phyloP scores from a whole-genome alignment of 208 protist species.

The Angomonas deanei region DNA sequence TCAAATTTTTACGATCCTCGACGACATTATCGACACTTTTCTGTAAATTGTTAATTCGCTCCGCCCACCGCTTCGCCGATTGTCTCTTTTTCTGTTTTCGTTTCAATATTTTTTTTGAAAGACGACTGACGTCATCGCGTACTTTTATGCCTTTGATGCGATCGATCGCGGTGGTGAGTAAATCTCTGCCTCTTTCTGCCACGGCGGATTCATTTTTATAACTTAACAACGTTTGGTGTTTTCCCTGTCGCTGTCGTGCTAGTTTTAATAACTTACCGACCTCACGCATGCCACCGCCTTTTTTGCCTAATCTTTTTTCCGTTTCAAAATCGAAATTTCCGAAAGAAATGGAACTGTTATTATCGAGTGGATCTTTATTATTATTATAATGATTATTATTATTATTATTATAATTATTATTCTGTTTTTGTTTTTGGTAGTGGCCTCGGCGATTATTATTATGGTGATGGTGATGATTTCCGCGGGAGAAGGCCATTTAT shows the following conservation, averaged over 20 bases:
- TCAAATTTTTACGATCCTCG: conserved; percentile 36
- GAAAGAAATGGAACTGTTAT: conserved; percentile 65
- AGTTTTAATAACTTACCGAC: conserved; percentile 45
- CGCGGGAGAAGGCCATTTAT: not conserved
- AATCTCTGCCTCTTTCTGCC: conserved; percentile 36
- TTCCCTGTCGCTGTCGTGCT: conserved; percentile 27
- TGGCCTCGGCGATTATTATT: not conserved
- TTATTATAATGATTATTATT: not conserved
- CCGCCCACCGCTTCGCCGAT: conserved; percentile 74
- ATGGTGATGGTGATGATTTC: not conserved
- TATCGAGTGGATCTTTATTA: not conserved
- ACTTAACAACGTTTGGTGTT: conserved; percentile 35
- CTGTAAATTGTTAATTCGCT: conserved; percentile 47
- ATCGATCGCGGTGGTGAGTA: conserved; percentile 50
- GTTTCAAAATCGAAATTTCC: conserved; percentile 81
- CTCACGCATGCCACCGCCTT: conserved; percentile 74
- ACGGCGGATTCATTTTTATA: conserved; percentile 27
- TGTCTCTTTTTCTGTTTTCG: conserved; percentile 72
- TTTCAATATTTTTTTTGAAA: conserved; percentile 65
- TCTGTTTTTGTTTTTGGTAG: not conserved
- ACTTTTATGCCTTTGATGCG: conserved; percentile 57
- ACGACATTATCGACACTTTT: conserved; percentile 70
- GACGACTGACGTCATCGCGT: conserved; percentile 62
- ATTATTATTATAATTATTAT: conserved; percentile 7
- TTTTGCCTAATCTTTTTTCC: conserved; percentile 51